These are phyloP conservation scores for Moesziomyces sp. DNA, from an alignment of 1,284 basidiomycete species.

Conservation along the genomic window DNA sequence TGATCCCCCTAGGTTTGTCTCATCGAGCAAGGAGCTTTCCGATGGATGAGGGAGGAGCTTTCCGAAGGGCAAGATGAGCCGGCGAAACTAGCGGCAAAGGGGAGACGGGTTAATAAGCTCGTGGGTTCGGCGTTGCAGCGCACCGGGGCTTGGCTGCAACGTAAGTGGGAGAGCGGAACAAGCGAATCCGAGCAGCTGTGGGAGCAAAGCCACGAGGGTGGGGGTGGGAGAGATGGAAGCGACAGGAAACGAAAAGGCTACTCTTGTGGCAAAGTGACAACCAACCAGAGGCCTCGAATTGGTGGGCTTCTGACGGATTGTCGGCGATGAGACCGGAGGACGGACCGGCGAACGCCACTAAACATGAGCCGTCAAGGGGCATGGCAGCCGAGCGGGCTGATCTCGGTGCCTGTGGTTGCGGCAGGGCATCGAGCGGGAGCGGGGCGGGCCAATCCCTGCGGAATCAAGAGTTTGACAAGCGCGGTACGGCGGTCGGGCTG, in stretches of 20 bases:
- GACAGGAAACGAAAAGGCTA: background rate
- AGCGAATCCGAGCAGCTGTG: background rate
- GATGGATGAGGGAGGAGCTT: too few species aligned
- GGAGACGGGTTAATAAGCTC: too few species aligned
- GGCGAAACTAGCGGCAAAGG: background rate
- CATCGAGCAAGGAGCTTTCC: too few species aligned
- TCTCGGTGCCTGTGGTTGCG: background rate
- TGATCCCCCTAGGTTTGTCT: too few species aligned
- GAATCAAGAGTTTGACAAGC: background rate
- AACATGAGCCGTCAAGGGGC: background rate
- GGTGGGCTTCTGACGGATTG: background rate
- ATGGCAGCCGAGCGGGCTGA: background rate
- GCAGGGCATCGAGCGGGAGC: background rate
- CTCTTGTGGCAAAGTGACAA: background rate
- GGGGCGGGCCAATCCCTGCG: background rate
- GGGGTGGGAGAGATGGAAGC: too few species aligned
- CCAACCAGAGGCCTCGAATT: background rate
- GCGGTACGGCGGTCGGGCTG: background rate
- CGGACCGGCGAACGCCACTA: background rate
- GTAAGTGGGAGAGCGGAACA: background rate
- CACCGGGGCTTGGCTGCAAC: background rate
- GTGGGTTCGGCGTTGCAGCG: too few species aligned
- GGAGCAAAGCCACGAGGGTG: too few species aligned
- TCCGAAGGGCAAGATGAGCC: too few species aligned
- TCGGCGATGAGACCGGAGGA: background rate